Evolutionary conservation across 768 basidiomycete genomes (phyloP), one percentile per base, ranked within the genome.

Genomic region (Lentinula detonsa): DNA sequence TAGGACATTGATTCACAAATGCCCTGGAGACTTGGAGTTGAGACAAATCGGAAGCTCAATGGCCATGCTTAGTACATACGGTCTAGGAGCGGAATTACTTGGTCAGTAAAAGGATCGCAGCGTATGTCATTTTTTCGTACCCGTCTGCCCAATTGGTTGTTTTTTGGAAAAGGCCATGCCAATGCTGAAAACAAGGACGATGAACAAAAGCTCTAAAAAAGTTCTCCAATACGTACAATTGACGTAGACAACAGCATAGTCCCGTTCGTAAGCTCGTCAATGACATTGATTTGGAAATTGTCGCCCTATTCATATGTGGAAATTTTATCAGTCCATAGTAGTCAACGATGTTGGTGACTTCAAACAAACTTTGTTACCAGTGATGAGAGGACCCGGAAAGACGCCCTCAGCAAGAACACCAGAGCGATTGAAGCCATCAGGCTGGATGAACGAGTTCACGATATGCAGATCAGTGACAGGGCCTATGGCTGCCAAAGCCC

Each of bases 371-470:
- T 63, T 69, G 51, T 63, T 51, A 11, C 65, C 68, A 13, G 54
- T 64, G 63, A 84, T 78, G 35, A 81, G 64, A 8, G 82, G 80
- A 2, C 79, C 82, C 2, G 81, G 79, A 40, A 63, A 46, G 18
- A 45, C 54, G 4, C 61, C 61, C 16, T 72, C 74, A 35, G 80
- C 77, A 53, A 81, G 68, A 4, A 74, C 71, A 31, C 77, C 69
- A 39, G 64, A 62, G 35, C 64, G 64, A 66, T 50, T 43, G 54
- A 70, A 76, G n/a, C 76, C 76, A 61, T 77, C 76, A 0, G 76
- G 76, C 10, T 72, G 63, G 45, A 77, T 72, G n/a, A 71, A 64
- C 57, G 67, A 68, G 63, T 76, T 77, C 16, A 61, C 57, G 42
- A 76, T 64, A 60, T 66, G 64, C 10, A 76, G 68, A 18, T 71